Conservation (phyloP, 192 early-diverging fungal genomes). For the Thoreauomyces humboldtii region DNA sequence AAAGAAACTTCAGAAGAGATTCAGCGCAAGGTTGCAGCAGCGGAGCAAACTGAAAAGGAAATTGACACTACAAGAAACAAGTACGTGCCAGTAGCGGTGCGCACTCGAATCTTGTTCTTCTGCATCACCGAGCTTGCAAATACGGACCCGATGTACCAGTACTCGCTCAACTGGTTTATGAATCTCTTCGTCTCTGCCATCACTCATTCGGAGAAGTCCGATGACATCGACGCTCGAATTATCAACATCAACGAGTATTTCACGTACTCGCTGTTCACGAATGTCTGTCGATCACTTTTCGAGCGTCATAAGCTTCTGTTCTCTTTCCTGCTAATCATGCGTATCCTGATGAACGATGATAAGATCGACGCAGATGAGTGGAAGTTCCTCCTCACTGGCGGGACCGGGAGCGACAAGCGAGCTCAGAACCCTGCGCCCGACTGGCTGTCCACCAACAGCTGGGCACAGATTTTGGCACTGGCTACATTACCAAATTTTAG, state of each 20-base stretch:
- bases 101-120: slow-evolving; percentile 60
- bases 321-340: slow-evolving; percentile 55
- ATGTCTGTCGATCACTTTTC: slow-evolving; percentile 62
- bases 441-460: slow-evolving; percentile 50
- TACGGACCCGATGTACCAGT: slow-evolving; percentile 65
- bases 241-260: slow-evolving; percentile 62
- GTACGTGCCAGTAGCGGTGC: slow-evolving; percentile 55
- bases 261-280: slow-evolving; percentile 59
- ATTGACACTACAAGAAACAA: slow-evolving; percentile 63
- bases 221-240: slow-evolving; percentile 54
- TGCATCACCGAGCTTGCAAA: slow-evolving; percentile 61
- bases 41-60: slow-evolving; percentile 61
- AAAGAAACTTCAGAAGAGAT: slow-evolving; percentile 66
- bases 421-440: slow-evolving; percentile 49
- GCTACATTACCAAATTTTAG: slow-evolving; percentile 44
- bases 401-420: slow-evolving; percentile 33
- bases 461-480: slow-evolving; percentile 50
- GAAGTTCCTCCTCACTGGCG: slow-evolving; percentile 58
- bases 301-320: slow-evolving; percentile 67
- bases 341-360: slow-evolving; percentile 61
- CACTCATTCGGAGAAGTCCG: slow-evolving; percentile 55
- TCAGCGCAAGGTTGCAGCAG: slow-evolving; percentile 52
- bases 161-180: slow-evolving; percentile 62
- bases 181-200: slow-evolving; percentile 59
- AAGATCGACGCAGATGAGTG: slow-evolving; percentile 58